These are phyloP conservation scores for Epichloe bromicola DNA, from an alignment of 2,329 filamentous ascomycete species.

Conservation along the genomic window DNA sequence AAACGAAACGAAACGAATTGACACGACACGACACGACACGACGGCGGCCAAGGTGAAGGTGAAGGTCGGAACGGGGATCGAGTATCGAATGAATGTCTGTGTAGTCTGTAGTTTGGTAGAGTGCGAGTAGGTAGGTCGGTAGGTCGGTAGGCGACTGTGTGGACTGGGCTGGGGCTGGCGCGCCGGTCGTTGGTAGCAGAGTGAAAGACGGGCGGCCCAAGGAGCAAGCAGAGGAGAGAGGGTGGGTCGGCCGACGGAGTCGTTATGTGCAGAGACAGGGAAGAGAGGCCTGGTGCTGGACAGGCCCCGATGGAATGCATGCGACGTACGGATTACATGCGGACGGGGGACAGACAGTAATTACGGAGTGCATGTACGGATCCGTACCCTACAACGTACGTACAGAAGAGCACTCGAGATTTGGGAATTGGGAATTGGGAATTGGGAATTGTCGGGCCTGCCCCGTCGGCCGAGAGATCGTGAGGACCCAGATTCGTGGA, in stretches of 20 bases:
- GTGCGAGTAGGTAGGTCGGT: too few species aligned
- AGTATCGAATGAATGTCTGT: background rate
- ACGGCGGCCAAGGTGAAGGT: background rate
- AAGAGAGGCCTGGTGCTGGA: too few species aligned
- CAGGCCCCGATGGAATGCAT: too few species aligned
- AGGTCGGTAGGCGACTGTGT: background rate
- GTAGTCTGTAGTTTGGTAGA: too few species aligned
- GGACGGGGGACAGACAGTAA: too few species aligned
- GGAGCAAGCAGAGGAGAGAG: background rate
- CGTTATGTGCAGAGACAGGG: background rate
- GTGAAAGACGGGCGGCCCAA: background rate
- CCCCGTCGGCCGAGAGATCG: conserved; percentile 3
- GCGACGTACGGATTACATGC: too few species aligned
- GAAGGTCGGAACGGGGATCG: background rate
- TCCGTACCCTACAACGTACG: too few species aligned
- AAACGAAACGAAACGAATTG: background rate
- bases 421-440: background rate
- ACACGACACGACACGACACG: too few species aligned
- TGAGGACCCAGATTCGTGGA: conserved; percentile 1
- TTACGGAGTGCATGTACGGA: background rate
- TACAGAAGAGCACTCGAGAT: background rate
- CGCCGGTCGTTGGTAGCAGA: background rate
- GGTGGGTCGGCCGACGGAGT: conserved; percentile 3
- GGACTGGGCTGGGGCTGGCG: background rate
- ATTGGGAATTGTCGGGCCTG: background rate